A percentile compares a stretch with the other conserved stretches of the same genome.
These are phyloP conservation scores for Botryosphaeria dothidea DNA, from an alignment of 2,329 filamentous ascomycete genomes.

Conservation along the genomic window DNA sequence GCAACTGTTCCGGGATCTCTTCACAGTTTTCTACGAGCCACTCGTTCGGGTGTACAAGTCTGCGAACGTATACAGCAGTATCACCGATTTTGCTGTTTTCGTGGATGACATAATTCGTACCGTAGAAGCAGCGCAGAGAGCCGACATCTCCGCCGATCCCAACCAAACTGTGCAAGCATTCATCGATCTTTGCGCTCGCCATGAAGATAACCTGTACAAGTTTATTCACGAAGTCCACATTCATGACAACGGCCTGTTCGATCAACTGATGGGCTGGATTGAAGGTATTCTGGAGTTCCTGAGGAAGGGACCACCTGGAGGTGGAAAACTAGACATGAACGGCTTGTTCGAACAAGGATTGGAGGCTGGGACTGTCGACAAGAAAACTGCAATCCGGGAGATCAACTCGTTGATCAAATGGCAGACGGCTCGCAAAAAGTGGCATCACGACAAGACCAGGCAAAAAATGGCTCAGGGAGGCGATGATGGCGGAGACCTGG, in stretches of 20 bases:
- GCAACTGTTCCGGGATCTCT: conserved; percentile 92
- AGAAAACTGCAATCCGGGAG: conserved; percentile 71
- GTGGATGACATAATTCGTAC: conserved; percentile 90
- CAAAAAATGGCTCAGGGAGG: conserved; percentile 94
- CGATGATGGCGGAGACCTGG: conserved; percentile 48
- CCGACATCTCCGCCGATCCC: conserved; percentile 89
- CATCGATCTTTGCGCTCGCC: conserved; percentile 91
- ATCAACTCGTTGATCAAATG: conserved; percentile 85
- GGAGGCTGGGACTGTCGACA: conserved; percentile 67
- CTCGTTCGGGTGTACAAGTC: conserved; percentile 97
- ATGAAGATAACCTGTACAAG: conserved; percentile 97
- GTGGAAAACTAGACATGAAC: conserved; percentile 91
- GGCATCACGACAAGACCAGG: conserved; percentile 95
- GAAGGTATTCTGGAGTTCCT: conserved; percentile 94
- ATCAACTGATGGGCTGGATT: conserved; percentile 94
- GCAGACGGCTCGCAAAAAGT: conserved; percentile 95
- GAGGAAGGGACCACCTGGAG: conserved; percentile 73
- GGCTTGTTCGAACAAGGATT: conserved; percentile 82
- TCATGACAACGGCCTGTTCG: conserved; percentile 95
- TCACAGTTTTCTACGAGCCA: conserved; percentile 98
- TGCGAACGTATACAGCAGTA: conserved; percentile 95
- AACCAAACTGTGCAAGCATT: conserved; percentile 98
- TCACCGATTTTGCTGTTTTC: conserved; percentile 93
- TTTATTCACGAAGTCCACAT: conserved; percentile 98
- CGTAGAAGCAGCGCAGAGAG: conserved; percentile 65